Percentiles rank a stretch among this genome's conserved stretches.
These are phyloP conservation scores for Coprinellus micaceus DNA, from an alignment of 768 basidiomycete genomes.

Conservation along the genomic window DNA sequence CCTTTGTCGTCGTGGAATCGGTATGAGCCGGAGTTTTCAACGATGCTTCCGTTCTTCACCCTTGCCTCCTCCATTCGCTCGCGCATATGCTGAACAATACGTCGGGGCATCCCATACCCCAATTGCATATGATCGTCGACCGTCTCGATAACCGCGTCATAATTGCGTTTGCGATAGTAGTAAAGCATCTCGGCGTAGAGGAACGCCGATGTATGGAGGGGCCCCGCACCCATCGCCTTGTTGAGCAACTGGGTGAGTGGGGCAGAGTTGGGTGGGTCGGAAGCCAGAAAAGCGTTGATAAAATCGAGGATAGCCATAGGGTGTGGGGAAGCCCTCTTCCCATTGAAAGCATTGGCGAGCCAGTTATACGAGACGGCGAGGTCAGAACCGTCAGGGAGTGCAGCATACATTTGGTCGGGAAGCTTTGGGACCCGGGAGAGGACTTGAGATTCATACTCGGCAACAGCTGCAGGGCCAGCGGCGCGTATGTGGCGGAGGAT, in stretches of 20 bases:
- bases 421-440: too few species aligned
- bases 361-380: conserved; percentile 5
- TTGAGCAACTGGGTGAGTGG: conserved; percentile 32
- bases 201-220: conserved; percentile 23
- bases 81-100: conserved; percentile 24
- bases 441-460: not conserved
- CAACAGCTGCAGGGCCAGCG: not conserved
- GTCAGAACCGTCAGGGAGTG: not conserved
- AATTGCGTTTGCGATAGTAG: conserved; percentile 27
- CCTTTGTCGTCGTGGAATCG: conserved; percentile 4
- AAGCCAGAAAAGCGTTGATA: conserved; percentile 31
- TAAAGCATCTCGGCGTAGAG: conserved; percentile 44
- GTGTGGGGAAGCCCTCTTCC: conserved; percentile 17
- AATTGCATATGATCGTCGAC: conserved; percentile 51
- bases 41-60: conserved; percentile 1
- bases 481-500: conserved; percentile 25
- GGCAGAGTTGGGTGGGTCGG: conserved; percentile 30
- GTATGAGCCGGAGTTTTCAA: not conserved
- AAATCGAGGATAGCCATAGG: conserved; percentile 30
- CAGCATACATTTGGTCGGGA: not conserved
- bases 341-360: conserved; percentile 19
- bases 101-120: conserved; percentile 44
- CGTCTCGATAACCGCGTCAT: conserved; percentile 35
- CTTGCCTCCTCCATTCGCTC: conserved; percentile 9
- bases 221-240: conserved; percentile 22